Evolutionary conservation across 1,284 basidiomycete genomes (phyloP).

Genomic region (Trichosporon asahii): DNA sequence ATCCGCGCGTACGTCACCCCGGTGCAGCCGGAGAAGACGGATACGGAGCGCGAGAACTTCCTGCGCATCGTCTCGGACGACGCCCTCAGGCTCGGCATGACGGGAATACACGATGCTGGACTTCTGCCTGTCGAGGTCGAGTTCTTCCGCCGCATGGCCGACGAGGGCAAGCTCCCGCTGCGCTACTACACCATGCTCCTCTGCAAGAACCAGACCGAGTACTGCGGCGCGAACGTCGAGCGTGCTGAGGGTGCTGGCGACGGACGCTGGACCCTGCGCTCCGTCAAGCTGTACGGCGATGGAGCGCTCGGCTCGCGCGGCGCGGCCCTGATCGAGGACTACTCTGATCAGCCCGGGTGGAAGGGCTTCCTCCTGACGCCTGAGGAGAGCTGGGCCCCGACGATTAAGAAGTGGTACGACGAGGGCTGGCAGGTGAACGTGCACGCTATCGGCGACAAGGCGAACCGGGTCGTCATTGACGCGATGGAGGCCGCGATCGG

Average conservation of each 20-base stretch:
- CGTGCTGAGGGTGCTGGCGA: constrained; percentile 55
- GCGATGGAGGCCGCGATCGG: constrained; percentile 66
- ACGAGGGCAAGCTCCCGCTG: constrained; percentile 62
- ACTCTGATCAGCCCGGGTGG: constrained; percentile 70
- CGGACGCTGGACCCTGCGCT: constrained; percentile 64
- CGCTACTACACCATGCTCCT: constrained; percentile 70
- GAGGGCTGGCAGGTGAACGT: constrained; percentile 57
- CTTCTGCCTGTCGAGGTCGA: constrained; percentile 58
- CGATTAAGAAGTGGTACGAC: constrained; percentile 64
- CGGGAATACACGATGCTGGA: constrained; percentile 76
- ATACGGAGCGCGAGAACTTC: constrained; percentile 60
- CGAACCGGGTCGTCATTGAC: constrained; percentile 75
- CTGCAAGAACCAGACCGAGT: constrained; percentile 58
- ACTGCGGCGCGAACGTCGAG: constrained; percentile 65
- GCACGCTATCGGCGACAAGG: constrained; percentile 87
- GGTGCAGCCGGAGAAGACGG: constrained; percentile 62
- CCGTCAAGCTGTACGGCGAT: constrained; percentile 74
- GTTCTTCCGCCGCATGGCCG: constrained; percentile 69
- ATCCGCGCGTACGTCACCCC: constrained; percentile 41
- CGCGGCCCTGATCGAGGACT: constrained; percentile 79
- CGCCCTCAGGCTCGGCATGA: constrained; percentile 70
- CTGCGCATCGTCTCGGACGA: constrained; percentile 65
- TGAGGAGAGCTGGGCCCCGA: constrained; percentile 57
- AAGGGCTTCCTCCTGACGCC: constrained; percentile 65
- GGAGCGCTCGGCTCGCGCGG: constrained; percentile 88